These are phyloP conservation scores for Juglanconis sp. DNA, from an alignment of 2,329 filamentous ascomycete genomes.

Conservation along the genomic window DNA sequence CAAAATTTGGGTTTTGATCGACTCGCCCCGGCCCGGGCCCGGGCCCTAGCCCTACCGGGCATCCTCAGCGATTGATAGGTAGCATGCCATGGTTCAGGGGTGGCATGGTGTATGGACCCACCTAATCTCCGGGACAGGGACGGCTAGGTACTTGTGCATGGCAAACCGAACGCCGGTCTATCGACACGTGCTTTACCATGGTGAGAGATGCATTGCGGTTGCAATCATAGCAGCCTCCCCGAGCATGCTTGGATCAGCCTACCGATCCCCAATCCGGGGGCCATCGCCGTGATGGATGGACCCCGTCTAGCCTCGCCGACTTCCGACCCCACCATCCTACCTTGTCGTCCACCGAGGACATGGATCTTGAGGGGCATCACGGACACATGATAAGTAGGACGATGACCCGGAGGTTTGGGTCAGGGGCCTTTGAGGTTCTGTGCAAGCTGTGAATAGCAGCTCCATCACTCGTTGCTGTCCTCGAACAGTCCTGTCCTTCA, in stretches of 20 bases:
- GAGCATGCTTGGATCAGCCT: slow-evolving; percentile 1
- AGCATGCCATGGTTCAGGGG: slow-evolving; percentile 2
- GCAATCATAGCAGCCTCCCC: slow-evolving; percentile 4
- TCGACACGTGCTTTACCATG: slow-evolving; percentile 11
- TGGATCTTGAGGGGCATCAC: neutral
- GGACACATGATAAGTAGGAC: slow-evolving; percentile 6
- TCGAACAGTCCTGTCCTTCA: neutral
- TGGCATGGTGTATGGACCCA: neutral
- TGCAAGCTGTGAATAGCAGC: slow-evolving; percentile 2
- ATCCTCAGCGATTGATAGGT: neutral
- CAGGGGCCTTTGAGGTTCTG: neutral
- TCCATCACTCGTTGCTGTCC: neutral
- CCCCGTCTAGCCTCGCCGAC: slow-evolving; percentile 5
- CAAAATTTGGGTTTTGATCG: neutral
- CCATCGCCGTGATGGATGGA: slow-evolving; percentile 1
- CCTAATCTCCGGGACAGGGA: slow-evolving; percentile 12
- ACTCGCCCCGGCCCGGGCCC: slow-evolving; percentile 1
- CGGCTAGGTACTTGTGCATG: neutral
- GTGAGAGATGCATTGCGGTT: neutral
- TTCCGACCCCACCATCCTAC: slow-evolving; percentile 6
- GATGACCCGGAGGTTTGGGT: neutral
- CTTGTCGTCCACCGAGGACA: neutral
- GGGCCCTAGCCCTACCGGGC: neutral
- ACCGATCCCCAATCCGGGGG: slow-evolving; percentile 12
- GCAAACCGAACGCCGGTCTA: slow-evolving; percentile 13